Percentiles rank a stretch among this genome's conserved stretches.
Conservation (phyloP, 2,329 filamentous ascomycete genomes). For the Cytospora schulzeri region DNA sequence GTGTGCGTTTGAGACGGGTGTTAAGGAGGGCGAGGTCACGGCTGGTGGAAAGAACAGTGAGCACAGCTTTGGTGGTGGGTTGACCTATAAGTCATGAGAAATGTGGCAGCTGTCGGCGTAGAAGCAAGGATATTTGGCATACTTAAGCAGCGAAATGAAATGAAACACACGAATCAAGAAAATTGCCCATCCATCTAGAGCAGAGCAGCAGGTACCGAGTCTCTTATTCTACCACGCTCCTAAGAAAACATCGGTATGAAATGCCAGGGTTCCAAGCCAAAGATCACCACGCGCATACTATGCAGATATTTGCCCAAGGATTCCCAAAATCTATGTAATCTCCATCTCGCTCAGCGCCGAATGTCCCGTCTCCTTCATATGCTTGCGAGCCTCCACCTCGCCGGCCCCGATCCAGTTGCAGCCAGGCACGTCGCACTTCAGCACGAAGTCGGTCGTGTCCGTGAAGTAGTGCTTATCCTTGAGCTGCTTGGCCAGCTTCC, state of each 20-base stretch:
- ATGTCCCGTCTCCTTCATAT: conserved; percentile 66
- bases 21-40: conserved; percentile 46
- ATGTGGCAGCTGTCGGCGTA: neutral
- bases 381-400: conserved; percentile 61
- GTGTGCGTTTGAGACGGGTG: conserved; percentile 65
- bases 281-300: neutral
- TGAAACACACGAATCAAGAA: neutral
- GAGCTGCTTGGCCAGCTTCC: conserved; percentile 66
- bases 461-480: conserved; percentile 80
- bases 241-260: neutral
- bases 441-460: conserved; percentile 77
- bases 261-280: neutral
- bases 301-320: neutral
- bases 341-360: conserved; percentile 43
- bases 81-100: conserved; percentile 47
- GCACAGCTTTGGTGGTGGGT: conserved; percentile 52
- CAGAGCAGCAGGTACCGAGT: neutral
- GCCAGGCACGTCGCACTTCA: conserved; percentile 69
- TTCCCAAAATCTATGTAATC: conserved; percentile 27
- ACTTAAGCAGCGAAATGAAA: neutral
- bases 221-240: neutral
- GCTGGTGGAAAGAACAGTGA: conserved; percentile 50
- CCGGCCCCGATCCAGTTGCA: conserved; percentile 72
- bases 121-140: neutral
- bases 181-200: neutral